Base-by-base conservation (phyloP, 192 early-diverging fungal genomes). In the Geosiphon pyriformis region DNA sequence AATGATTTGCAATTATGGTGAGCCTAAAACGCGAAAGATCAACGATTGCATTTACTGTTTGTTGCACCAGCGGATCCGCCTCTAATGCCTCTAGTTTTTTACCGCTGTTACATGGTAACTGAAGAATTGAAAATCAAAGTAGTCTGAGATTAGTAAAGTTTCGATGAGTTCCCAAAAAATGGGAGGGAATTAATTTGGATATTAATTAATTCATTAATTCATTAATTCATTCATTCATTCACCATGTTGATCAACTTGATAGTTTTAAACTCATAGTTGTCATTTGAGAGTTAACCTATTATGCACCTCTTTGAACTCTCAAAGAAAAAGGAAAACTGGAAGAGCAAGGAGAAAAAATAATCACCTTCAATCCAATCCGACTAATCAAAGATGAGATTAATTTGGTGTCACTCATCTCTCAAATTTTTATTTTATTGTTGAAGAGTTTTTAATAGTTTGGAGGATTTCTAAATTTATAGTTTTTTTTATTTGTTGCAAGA, bases 51-150 rank as follows among this genome's bases (percentile, higher is more conserved):
- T 78, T 74, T 59, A 94, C 85, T 72, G 83, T 90, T 74, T 91
- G 88, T 68, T 84, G 82, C 69, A 95, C 85, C 57, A 90, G 79
- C 25, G 88, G 85, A 79, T 94, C 92, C 49, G 75, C 57, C 52
- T 92, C 85, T 55, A 95, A 76, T 30, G 75, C 71, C 12, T 87
- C 81, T 48, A 89, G 73, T 37, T 76, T 75, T 68, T 78, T 71
- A 17, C 87, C 85, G 49, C 86, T 89, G 65, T 88, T 89, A 64
- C 84, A 81, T 30, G 91, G 91, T 67, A 92, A 77, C 90, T 92
- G 58, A 30, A 67, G 31, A 51, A 26, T 56, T 31, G 15, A 54
- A 3, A 51, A 67, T 34, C n/a, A n/a, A n/a, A n/a, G n/a, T n/a
- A n/a, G n/a, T n/a, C n/a, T n/a, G n/a, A n/a, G n/a, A n/a, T n/a